These are phyloP conservation scores for Pulicaria dysenterica DNA, from an alignment of 129 eudicot genomes.

Conservation along the genomic window DNA sequence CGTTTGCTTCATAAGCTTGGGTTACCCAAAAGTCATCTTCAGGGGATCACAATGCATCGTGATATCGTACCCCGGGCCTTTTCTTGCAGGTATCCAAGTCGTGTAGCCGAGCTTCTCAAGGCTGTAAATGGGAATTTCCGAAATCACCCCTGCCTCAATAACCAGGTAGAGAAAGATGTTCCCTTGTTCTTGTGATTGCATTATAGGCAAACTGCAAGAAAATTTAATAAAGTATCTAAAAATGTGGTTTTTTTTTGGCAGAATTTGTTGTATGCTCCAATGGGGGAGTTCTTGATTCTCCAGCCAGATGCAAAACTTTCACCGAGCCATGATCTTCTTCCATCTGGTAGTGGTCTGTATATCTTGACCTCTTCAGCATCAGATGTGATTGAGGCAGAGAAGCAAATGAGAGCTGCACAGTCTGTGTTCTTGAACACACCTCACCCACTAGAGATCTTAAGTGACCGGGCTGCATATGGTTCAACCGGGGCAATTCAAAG, in stretches of 20 bases:
- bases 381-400: constrained; percentile 57
- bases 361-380: constrained; percentile 41
- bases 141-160: constrained; percentile 73
- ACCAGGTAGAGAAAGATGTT: constrained; percentile 50
- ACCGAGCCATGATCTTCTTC: constrained; percentile 85
- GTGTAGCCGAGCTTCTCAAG: constrained; percentile 80
- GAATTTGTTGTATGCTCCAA: constrained; percentile 72
- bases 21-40: constrained; percentile 74
- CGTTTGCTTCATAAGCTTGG: constrained; percentile 71
- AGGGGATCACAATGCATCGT: constrained; percentile 79
- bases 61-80: constrained; percentile 98
- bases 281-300: constrained; percentile 87
- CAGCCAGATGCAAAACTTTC: constrained; percentile 83
- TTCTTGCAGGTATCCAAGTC: constrained; percentile 87
- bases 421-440: constrained; percentile 72
- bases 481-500: constrained; percentile 66
- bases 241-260: constrained; percentile 33
- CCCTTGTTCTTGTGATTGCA: neutral
- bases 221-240: neutral
- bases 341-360: constrained; percentile 83
- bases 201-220: neutral
- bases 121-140: constrained; percentile 86
- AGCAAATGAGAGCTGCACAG: constrained; percentile 65
- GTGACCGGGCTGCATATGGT: constrained; percentile 83
- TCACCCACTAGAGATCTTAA: constrained; percentile 91